Base-by-base conservation (phyloP, 345 rosid species). In the Psidium friedrichsthalianum region DNA sequence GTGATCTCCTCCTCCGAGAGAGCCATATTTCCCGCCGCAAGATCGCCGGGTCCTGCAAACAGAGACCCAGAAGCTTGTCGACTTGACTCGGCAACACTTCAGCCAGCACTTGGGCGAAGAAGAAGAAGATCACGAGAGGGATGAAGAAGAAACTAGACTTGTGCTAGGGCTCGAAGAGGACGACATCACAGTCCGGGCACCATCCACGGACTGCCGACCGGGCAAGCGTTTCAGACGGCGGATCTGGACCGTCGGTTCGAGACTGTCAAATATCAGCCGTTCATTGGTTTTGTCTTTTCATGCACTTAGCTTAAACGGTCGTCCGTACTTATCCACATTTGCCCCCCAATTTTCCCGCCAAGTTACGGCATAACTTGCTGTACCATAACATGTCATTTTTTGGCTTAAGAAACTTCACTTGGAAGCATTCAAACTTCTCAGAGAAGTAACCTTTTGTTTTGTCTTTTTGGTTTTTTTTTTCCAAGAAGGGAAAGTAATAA, bases 1-100 rank as follows among this genome's bases (percentile, higher is more conserved):
- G 88, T 94, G 86, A 93, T 90, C 85, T 94, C 98, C 11, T 94
- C 98, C 32, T 93, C 96, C 3, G 95, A 85, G 13, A 95, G 86
- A 44, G 86, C 55, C 99, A 97, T 97, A 36, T 88, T 90, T 90
- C 74, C 20, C 32, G 74, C 40, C 20, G 5, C 32, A 15, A 29
- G 16, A 36, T 27, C 20, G 8, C 40, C 3, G 51, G 10, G 51
- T 9, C 9, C 51, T 10, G 51, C 51, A 49, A 10, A 49, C 51
- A 11, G 51, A 49, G 51, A 49, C 11, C 51, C 12, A 49, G 51
- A 49, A 49, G 51, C 51, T 49, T 2, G 27, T 56, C 27, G 14
- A 56, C 27, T 24, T 56, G 27, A 24, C 59, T 56, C 59, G 9
- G 59, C 6, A 12, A n/a, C 59, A 24, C 27, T 56, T 56, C 59